These are phyloP conservation scores for Cryptosporidium baileyi DNA, from an alignment of 169 alveolate species.

Conservation along the genomic window DNA sequence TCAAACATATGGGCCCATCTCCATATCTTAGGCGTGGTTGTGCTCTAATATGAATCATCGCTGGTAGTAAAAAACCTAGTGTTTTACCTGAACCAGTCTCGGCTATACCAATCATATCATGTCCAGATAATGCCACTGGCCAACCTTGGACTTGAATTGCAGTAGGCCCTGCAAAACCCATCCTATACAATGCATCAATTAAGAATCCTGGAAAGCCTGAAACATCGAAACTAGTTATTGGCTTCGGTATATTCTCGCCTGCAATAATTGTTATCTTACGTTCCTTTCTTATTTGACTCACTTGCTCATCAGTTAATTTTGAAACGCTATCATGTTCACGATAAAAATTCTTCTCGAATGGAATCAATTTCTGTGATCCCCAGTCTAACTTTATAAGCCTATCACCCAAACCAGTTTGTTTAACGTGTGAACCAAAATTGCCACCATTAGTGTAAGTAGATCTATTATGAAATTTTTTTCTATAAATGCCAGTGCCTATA, in stretches of 20 bases:
- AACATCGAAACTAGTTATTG: constrained; percentile 88
- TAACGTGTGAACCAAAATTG: not conserved
- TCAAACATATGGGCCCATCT: constrained; percentile 97
- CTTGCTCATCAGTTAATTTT: constrained; percentile 83
- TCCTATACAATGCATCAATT: constrained; percentile 83
- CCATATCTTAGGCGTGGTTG: constrained; percentile 87
- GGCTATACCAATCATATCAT: constrained; percentile 83
- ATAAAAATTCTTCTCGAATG: constrained; percentile 92
- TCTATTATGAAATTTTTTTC: constrained; percentile 3
- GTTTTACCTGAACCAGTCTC: constrained; percentile 99
- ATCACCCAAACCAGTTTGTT: constrained; percentile 73
- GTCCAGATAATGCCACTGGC: constrained; percentile 66
- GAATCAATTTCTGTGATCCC: constrained; percentile 81
- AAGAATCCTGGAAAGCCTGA: constrained; percentile 93
- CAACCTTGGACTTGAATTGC: constrained; percentile 56
- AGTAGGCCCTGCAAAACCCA: constrained; percentile 72
- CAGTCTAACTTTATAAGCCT: constrained; percentile 84
- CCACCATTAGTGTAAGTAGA: not conserved
- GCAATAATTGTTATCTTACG: constrained; percentile 85
- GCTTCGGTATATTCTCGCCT: constrained; percentile 90
- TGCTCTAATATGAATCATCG: constrained; percentile 91
- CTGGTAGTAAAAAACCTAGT: constrained; percentile 94
- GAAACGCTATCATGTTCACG: constrained; percentile 88
- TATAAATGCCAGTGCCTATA: not conserved
- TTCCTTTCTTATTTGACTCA: constrained; percentile 81